These are phyloP conservation scores for Pelargonium fulgidum DNA, from an alignment of 441 rosid genomes.

Conservation along the genomic window DNA sequence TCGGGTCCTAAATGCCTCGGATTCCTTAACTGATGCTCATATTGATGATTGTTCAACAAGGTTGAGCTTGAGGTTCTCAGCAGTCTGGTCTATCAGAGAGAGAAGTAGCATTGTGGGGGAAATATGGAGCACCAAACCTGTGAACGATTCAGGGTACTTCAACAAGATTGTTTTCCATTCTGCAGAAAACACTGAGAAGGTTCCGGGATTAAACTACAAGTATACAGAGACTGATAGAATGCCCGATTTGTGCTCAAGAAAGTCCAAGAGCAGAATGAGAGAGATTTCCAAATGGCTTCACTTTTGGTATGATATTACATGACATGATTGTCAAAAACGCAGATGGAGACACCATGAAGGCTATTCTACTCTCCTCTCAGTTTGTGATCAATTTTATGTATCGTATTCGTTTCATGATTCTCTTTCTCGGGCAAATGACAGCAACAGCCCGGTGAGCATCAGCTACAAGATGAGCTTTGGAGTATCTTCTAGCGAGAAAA, in stretches of 20 bases:
- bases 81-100: not conserved
- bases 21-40: not conserved
- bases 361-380: not conserved
- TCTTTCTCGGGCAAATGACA: not conserved
- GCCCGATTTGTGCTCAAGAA: not conserved
- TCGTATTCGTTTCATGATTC: not conserved
- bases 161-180: not conserved
- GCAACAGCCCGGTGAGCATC: not conserved
- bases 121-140: not conserved
- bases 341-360: not conserved
- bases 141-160: not conserved
- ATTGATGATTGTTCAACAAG: not conserved
- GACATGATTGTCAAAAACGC: not conserved
- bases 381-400: not conserved
- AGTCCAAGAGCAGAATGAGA: not conserved
- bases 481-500: not conserved
- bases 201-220: not conserved
- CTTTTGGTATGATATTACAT: not conserved
- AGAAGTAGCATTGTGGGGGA: not conserved
- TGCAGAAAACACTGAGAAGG: not conserved
- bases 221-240: not conserved
- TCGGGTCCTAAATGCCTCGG: not conserved
- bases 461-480: not conserved
- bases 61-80: not conserved
- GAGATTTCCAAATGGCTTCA: not conserved